A percentile compares a stretch with the other conserved stretches of the same genome.
phyloP scores from a whole-genome alignment of 495 filamentous ascomycete genomes.

The Neurospora cerealis region DNA sequence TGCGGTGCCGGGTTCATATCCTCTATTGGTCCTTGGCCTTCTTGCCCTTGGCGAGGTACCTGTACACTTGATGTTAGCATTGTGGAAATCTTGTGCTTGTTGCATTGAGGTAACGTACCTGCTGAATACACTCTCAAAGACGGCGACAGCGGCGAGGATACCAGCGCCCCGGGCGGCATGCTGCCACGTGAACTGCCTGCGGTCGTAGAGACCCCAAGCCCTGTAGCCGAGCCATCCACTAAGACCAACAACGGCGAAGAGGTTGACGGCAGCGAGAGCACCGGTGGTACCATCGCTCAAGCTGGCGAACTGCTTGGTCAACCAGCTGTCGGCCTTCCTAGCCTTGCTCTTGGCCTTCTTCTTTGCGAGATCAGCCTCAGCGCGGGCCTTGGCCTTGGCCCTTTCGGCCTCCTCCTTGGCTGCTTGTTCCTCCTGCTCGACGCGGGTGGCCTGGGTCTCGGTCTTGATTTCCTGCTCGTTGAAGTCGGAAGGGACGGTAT shows the following conservation, averaged over 20 bases:
- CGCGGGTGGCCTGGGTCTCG: slow-evolving; percentile 58
- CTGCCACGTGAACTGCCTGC: slow-evolving; percentile 62
- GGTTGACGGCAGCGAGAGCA: slow-evolving; percentile 29
- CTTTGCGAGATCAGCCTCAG: slow-evolving; percentile 40
- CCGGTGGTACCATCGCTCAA: slow-evolving; percentile 23
- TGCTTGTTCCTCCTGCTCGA: slow-evolving; percentile 30
- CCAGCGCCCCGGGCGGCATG: slow-evolving; percentile 55
- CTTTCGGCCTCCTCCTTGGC: slow-evolving; percentile 18
- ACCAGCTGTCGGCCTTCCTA: slow-evolving; percentile 29
- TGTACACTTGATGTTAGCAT: slow-evolving; percentile 4
- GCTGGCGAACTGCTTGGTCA: slow-evolving; percentile 25
- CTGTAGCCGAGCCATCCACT: slow-evolving; percentile 37
- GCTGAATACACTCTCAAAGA: slow-evolving; percentile 32
- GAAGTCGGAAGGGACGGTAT: slow-evolving; percentile 58
- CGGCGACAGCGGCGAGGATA: slow-evolving; percentile 29
- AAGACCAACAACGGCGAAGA: slow-evolving; percentile 32
- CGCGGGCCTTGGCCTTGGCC: slow-evolving; percentile 29
- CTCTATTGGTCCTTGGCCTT: slow-evolving; percentile 27
- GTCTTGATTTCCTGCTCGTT: slow-evolving; percentile 55
- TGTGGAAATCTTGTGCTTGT: background rate
- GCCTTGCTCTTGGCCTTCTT: slow-evolving; percentile 37
- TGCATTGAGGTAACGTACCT: slow-evolving; percentile 17
- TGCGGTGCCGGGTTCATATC: background rate
- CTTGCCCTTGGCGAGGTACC: slow-evolving; percentile 31
- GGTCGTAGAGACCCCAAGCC: slow-evolving; percentile 43